Conservation (phyloP, 2,329 filamentous ascomycete genomes). For the Ophiocordyceps camponoti-leonardi region DNA sequence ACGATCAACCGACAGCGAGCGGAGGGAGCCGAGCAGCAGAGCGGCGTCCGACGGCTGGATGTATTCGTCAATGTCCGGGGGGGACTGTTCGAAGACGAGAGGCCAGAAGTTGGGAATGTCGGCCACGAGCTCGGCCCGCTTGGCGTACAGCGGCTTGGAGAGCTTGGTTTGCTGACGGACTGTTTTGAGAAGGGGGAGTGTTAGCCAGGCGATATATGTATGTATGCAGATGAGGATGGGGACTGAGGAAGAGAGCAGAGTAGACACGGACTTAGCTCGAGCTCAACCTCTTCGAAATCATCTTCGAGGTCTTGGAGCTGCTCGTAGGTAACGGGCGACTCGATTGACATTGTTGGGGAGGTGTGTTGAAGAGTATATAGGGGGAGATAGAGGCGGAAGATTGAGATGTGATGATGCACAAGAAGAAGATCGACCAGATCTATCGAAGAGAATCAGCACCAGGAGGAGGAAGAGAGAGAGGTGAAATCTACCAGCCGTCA, state of each 20-base stretch:
- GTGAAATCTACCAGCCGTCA: neutral
- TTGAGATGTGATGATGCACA: neutral
- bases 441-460: neutral
- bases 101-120: conserved; percentile 85
- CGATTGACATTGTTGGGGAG: conserved; percentile 16
- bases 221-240: neutral
- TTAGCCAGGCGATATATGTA: neutral
- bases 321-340: conserved; percentile 45
- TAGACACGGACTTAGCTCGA: conserved; percentile 54
- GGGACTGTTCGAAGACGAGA: conserved; percentile 78
- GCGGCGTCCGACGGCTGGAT: conserved; percentile 67
- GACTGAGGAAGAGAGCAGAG: neutral
- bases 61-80: conserved; percentile 72
- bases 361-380: neutral
- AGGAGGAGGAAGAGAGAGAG: neutral
- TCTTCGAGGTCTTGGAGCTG: conserved; percentile 65
- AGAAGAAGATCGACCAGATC: neutral
- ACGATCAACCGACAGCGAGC: conserved; percentile 53
- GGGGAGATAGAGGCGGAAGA: neutral
- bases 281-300: conserved; percentile 70
- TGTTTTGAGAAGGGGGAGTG: conserved; percentile 13
- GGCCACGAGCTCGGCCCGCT: conserved; percentile 52
- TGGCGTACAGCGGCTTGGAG: conserved; percentile 54
- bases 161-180: conserved; percentile 58
- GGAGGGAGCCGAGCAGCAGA: conserved; percentile 52